phyloP scores from a whole-genome alignment of 352 stramenopile species.

The Globisporangium mamillatum region DNA sequence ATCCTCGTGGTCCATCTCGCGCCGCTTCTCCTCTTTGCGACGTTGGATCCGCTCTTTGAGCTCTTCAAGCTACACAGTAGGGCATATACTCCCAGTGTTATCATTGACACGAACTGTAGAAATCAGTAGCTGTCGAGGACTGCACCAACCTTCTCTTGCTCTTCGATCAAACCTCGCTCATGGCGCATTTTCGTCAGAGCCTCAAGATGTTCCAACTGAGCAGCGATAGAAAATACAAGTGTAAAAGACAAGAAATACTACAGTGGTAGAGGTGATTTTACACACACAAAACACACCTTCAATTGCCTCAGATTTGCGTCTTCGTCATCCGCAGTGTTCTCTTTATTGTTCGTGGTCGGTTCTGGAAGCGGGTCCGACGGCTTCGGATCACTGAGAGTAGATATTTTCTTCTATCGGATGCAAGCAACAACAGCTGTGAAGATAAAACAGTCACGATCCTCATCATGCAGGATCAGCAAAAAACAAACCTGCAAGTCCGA shows the following conservation, averaged over 20 bases:
- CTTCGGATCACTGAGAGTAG: slow-evolving; percentile 7
- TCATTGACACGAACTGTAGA: no score
- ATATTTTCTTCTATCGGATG: not conserved
- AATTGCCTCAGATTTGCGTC: slow-evolving; percentile 34
- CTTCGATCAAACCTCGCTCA: slow-evolving; percentile 54
- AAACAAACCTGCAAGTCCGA: slow-evolving; percentile 11
- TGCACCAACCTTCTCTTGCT: slow-evolving; percentile 47
- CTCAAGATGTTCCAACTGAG: slow-evolving; percentile 37
- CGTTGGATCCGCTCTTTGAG: slow-evolving; percentile 42
- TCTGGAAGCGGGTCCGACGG: not conserved
- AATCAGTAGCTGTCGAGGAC: no score
- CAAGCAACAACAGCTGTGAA: not conserved
- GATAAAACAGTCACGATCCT: not conserved
- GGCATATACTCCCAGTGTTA: not conserved
- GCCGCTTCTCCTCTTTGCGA: slow-evolving; percentile 42
- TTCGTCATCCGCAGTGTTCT: slow-evolving; percentile 13
- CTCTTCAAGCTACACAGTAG: slow-evolving; percentile 35
- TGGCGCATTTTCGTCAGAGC: slow-evolving; percentile 44
- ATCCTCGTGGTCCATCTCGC: slow-evolving; percentile 39
- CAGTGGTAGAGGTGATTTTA: not conserved
- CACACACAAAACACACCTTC: slow-evolving; percentile 24
- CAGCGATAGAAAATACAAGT: not conserved
- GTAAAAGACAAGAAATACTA: not conserved
- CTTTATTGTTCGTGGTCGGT: not conserved
- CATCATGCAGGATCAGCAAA: not conserved